Evolutionary conservation across 2,329 filamentous ascomycete species (phyloP).

Genomic region (Cytospora paraplurivora): DNA sequence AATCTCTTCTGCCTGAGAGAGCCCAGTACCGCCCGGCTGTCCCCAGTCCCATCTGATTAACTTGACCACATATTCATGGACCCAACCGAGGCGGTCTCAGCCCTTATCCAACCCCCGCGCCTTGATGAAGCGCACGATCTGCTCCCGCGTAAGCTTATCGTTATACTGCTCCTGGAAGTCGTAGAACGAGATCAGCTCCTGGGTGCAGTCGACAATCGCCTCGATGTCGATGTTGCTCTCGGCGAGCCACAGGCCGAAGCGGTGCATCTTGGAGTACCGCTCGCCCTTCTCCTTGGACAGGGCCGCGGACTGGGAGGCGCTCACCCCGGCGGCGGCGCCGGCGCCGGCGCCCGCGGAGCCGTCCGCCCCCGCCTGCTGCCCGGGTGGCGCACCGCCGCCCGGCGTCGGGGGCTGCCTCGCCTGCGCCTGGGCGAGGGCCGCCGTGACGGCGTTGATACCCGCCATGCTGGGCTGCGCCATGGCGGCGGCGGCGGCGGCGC

Average conservation of each 20-base stretch:
- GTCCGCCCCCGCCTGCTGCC: slow-evolving; percentile 21
- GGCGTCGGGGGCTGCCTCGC: slow-evolving; percentile 31
- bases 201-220: slow-evolving; percentile 83
- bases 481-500: slow-evolving; percentile 17
- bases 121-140: slow-evolving; percentile 62
- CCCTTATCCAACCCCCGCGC: slow-evolving; percentile 56
- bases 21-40: neutral
- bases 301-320: slow-evolving; percentile 22
- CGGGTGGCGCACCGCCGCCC: slow-evolving; percentile 23
- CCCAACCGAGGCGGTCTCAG: slow-evolving; percentile 3
- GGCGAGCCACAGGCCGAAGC: slow-evolving; percentile 75
- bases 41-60: neutral
- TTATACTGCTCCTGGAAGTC: slow-evolving; percentile 67
- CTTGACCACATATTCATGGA: neutral
- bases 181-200: slow-evolving; percentile 89
- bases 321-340: slow-evolving; percentile 10
- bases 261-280: slow-evolving; percentile 65
- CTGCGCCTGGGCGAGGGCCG: slow-evolving; percentile 52
- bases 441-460: slow-evolving; percentile 53
- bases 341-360: too few species aligned
- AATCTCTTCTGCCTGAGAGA: neutral
- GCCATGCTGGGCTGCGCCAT: slow-evolving; percentile 33
- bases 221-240: slow-evolving; percentile 85
- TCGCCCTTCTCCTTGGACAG: slow-evolving; percentile 50
- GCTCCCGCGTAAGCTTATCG: slow-evolving; percentile 60